These are phyloP conservation scores for Spergularia bocconei DNA, from an alignment of 148 eudicot genomes.

Conservation along the genomic window DNA sequence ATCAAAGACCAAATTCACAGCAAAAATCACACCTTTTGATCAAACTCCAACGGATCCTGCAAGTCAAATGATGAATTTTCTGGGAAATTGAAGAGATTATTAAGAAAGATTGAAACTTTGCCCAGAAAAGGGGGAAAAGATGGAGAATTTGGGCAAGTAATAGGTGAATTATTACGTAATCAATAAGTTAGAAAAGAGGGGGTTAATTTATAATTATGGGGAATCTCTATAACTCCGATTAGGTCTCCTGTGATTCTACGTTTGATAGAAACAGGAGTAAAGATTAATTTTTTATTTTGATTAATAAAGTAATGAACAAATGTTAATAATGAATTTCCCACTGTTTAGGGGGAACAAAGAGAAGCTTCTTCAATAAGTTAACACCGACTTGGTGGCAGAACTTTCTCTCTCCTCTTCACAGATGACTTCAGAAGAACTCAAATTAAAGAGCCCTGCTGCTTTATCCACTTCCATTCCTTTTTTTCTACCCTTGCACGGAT, in stretches of 20 bases:
- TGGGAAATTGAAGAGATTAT: neutral
- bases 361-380: slow-evolving; percentile 29
- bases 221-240: slow-evolving; percentile 9
- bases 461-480: slow-evolving; percentile 2
- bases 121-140: slow-evolving; percentile 9
- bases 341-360: slow-evolving; percentile 1
- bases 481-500: neutral
- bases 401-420: too few species aligned
- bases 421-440: neutral
- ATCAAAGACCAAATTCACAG: slow-evolving; percentile 18
- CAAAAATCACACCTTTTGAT: neutral
- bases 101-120: slow-evolving; percentile 10
- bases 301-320: neutral
- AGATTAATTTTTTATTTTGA: neutral
- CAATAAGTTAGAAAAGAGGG: neutral
- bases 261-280: slow-evolving; percentile 16
- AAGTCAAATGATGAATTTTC: neutral
- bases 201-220: neutral
- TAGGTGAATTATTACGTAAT: slow-evolving; percentile 29
- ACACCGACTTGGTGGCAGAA: slow-evolving; percentile 7
- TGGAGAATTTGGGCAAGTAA: slow-evolving; percentile 13
- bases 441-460: neutral
- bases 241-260: slow-evolving; percentile 21
- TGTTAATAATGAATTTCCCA: slow-evolving; percentile 8
- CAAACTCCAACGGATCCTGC: neutral